phyloP scores from a whole-genome alignment of 352 stramenopile genomes.

The Phytopythium aichiense region DNA sequence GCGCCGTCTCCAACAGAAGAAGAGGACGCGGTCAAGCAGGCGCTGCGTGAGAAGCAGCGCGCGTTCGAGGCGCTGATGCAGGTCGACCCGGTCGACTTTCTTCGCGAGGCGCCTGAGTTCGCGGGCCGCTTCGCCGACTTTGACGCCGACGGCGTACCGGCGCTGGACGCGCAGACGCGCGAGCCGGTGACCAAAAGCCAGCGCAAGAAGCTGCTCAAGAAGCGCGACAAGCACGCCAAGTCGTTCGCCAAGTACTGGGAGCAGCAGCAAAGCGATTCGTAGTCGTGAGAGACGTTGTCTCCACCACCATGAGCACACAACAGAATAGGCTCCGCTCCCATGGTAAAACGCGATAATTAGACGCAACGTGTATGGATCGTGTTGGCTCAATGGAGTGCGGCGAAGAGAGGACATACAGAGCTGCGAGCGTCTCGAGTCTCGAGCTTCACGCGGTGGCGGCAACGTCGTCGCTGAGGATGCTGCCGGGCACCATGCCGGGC shows the following conservation, averaged over 20 bases:
- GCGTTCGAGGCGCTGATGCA: conserved; percentile 65
- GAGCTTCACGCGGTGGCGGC: conserved; percentile 3
- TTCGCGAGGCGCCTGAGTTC: conserved; percentile 42
- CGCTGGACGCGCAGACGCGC: conserved; percentile 27
- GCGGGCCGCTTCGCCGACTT: conserved; percentile 44
- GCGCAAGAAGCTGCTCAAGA: conserved; percentile 76
- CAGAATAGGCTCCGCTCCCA: too few species aligned
- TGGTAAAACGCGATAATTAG: background rate
- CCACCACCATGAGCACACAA: background rate
- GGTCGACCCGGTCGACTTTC: conserved; percentile 51
- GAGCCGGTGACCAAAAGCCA: conserved; percentile 58
- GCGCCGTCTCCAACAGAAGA: conserved; percentile 1
- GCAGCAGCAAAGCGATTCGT: background rate
- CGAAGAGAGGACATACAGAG: background rate
- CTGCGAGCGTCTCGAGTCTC: too few species aligned
- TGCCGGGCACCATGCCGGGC: conserved; percentile 29
- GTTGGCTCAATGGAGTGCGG: background rate
- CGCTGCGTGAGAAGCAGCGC: conserved; percentile 38
- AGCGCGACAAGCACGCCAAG: conserved; percentile 64
- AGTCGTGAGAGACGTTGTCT: background rate
- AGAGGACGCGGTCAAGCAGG: conserved; percentile 6
- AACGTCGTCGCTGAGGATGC: background rate
- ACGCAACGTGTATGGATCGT: background rate
- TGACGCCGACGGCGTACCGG: conserved; percentile 53
- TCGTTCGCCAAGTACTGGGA: conserved; percentile 67